Conservation (phyloP, 495 filamentous ascomycete genomes). For the Coniosporium apollinis region DNA sequence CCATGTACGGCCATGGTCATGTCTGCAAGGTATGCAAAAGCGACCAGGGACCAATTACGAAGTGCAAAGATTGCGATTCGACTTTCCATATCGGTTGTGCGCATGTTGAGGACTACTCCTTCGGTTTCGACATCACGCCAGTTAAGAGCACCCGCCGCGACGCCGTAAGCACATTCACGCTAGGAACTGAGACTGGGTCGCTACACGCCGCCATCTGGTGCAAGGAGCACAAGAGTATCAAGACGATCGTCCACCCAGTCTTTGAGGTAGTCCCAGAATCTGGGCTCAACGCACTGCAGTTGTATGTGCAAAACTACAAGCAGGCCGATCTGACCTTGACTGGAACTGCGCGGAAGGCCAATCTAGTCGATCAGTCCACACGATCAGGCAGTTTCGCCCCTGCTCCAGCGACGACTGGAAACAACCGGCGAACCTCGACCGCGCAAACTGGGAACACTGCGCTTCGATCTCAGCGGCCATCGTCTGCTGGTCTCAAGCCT, state of each 20-base stretch:
- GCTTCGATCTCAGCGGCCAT: constrained; percentile 15
- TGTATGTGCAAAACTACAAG: constrained; percentile 78
- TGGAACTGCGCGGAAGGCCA: constrained; percentile 81
- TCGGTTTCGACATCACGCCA: constrained; percentile 82
- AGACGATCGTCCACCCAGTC: constrained; percentile 57
- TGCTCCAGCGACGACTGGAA: constrained; percentile 9
- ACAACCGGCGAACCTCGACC: constrained; percentile 25
- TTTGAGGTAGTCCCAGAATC: constrained; percentile 48
- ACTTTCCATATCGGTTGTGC: constrained; percentile 84
- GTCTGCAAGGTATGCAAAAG: constrained; percentile 78
- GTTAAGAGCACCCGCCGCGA: constrained; percentile 77
- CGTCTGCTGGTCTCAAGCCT: constrained; percentile 10
- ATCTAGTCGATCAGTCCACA: constrained; percentile 36
- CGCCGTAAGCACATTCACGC: constrained; percentile 47
- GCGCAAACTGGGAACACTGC: constrained; percentile 5
- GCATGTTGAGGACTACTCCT: constrained; percentile 57
- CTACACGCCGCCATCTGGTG: constrained; percentile 77
- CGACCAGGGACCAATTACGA: constrained; percentile 55
- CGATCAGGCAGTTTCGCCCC: constrained; percentile 19
- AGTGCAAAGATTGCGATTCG: constrained; percentile 65
- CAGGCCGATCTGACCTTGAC: constrained; percentile 82
- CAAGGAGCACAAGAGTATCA: constrained; percentile 55
- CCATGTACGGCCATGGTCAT: constrained; percentile 50
- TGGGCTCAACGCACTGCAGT: constrained; percentile 60
- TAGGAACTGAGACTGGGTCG: constrained; percentile 59